phyloP scores from a whole-genome alignment of 345 rosid species.

The Sonneratia alba region DNA sequence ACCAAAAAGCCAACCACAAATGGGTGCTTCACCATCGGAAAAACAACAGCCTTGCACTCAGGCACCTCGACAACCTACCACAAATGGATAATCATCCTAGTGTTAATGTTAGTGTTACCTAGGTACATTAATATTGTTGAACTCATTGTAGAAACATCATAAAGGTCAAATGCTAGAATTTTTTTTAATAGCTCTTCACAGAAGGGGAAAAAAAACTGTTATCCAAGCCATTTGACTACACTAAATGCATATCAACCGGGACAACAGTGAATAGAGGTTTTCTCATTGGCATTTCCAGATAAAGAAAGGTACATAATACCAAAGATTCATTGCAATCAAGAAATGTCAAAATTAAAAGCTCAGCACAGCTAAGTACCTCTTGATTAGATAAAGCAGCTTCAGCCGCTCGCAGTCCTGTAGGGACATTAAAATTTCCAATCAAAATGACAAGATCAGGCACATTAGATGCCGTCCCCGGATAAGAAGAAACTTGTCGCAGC shows the following conservation, averaged over 20 bases:
- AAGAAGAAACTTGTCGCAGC: slow-evolving; percentile 61
- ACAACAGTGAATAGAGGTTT: neutral
- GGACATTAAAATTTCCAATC: slow-evolving; percentile 63
- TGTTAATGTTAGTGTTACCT: neutral
- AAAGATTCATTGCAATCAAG: neutral
- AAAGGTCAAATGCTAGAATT: neutral
- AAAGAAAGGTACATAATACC: neutral
- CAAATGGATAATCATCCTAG: slow-evolving; percentile 8
- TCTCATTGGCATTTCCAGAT: too few species aligned
- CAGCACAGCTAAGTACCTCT: slow-evolving; percentile 33
- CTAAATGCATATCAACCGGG: neutral
- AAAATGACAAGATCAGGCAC: slow-evolving; percentile 51
- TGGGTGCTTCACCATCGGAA: slow-evolving; percentile 90
- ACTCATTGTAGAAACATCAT: slow-evolving; percentile 1
- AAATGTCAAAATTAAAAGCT: neutral
- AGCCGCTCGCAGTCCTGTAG: slow-evolving; percentile 69
- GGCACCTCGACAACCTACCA: slow-evolving; percentile 51
- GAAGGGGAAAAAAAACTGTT: neutral
- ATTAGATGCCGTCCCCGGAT: slow-evolving; percentile 38
- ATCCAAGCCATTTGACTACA: neutral
- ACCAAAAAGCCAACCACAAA: slow-evolving; percentile 91
- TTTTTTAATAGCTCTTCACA: neutral
- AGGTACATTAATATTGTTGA: neutral
- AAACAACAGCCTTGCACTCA: slow-evolving; percentile 62
- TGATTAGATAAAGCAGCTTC: slow-evolving; percentile 75